These are phyloP conservation scores for Fusarium sp. DNA, from an alignment of 2,329 filamentous ascomycete genomes.

Conservation along the genomic window DNA sequence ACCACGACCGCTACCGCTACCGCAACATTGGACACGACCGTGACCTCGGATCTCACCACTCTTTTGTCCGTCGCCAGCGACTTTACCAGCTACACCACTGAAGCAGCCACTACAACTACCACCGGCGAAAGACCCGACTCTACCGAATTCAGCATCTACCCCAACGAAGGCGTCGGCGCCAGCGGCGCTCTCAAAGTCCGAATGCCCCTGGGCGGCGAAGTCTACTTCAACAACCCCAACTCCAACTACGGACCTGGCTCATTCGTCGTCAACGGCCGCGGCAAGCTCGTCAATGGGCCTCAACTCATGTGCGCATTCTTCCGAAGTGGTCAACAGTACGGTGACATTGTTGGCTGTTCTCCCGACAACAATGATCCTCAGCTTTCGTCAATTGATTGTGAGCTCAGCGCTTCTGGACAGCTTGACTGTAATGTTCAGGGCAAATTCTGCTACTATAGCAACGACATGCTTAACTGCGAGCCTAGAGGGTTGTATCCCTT, in stretches of 20 bases:
- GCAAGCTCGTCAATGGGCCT: background rate
- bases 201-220: background rate
- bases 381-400: rapidly evolving
- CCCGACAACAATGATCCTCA: background rate
- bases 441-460: background rate
- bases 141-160: background rate
- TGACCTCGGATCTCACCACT: background rate
- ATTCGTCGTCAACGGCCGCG: background rate
- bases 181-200: background rate
- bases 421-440: background rate
- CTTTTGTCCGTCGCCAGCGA: background rate
- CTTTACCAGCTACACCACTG: background rate
- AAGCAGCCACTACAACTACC: background rate
- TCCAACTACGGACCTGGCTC: background rate
- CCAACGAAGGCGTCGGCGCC: background rate
- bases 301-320: background rate
- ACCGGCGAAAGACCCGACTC: background rate
- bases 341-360: background rate
- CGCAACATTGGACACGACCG: background rate
- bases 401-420: background rate
- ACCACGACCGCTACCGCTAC: background rate
- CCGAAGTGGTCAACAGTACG: background rate
- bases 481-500: background rate
- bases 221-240: background rate
- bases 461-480: background rate